A percentile compares a stretch with the other conserved stretches of the same genome.
These are phyloP conservation scores for Golubevia pallescens DNA, from an alignment of 1,284 basidiomycete species.

Conservation along the genomic window DNA sequence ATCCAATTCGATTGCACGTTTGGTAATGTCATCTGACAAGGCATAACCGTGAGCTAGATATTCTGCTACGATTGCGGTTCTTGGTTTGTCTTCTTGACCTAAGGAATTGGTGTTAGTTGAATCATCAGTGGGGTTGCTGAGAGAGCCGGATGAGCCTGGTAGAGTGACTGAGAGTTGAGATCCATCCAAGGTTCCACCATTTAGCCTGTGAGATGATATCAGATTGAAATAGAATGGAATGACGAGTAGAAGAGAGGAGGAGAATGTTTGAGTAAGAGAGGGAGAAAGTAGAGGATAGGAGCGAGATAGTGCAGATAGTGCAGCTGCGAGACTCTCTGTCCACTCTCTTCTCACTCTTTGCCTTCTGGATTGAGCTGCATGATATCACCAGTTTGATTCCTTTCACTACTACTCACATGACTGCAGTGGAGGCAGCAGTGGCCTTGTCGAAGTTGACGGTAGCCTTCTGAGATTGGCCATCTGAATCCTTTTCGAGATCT, in stretches of 20 bases:
- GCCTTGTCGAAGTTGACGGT: conserved; percentile 31
- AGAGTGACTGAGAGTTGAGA: conserved; percentile 29
- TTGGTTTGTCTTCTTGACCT: conserved; percentile 49
- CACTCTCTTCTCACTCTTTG: too few relatives aligned
- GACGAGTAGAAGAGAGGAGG: too few relatives aligned
- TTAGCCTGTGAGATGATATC: conserved; percentile 16
- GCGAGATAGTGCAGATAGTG: too few relatives aligned
- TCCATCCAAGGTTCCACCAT: conserved; percentile 43
- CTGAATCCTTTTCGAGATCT: conserved; percentile 23
- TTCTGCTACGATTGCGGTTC: conserved; percentile 46
- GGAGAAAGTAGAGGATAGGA: neutral
- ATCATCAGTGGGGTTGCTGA: conserved; percentile 6
- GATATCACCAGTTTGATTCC: conserved; percentile 1
- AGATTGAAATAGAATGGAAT: too few relatives aligned
- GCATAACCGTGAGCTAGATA: conserved; percentile 46
- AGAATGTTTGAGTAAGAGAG: neutral
- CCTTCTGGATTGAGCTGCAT: conserved; percentile 1
- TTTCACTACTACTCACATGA: conserved; percentile 20
- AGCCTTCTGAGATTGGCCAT: conserved; percentile 18
- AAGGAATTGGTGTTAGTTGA: conserved; percentile 13
- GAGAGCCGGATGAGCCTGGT: conserved; percentile 6
- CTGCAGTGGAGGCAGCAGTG: conserved; percentile 38
- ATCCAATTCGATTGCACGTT: conserved; percentile 48
- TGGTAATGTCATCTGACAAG: conserved; percentile 43
- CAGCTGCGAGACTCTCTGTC: too few relatives aligned